Percentiles rank a stretch among this genome's conserved stretches.
These are phyloP conservation scores for Leccinum truebloodii DNA, from an alignment of 768 basidiomycete genomes.

Conservation along the genomic window DNA sequence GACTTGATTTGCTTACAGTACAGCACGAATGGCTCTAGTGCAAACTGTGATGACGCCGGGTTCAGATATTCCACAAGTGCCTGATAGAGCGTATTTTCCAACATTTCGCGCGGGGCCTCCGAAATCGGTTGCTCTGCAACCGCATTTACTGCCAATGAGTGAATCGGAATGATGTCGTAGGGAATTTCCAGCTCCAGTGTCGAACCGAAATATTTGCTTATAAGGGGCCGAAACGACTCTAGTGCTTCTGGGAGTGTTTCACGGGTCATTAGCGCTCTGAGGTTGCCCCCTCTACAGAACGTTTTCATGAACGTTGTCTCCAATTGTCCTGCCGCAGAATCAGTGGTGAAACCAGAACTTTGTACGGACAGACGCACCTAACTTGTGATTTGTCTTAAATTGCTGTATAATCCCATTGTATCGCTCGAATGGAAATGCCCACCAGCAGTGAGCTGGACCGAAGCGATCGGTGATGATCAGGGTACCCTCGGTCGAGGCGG, in stretches of 20 bases:
- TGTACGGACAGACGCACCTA: neutral
- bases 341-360: neutral
- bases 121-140: neutral
- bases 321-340: neutral
- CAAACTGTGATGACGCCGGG: neutral
- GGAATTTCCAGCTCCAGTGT: neutral
- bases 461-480: constrained; percentile 93
- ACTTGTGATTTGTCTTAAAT: neutral
- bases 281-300: neutral
- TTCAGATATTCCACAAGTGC: neutral
- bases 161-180: too few species aligned
- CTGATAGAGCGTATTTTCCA: neutral
- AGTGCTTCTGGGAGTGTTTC: neutral
- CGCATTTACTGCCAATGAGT: neutral
- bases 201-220: neutral
- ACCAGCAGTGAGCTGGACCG: neutral
- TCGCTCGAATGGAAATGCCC: neutral
- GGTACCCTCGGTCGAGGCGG: constrained; percentile 66
- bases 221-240: neutral
- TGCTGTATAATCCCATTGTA: neutral
- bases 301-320: neutral
- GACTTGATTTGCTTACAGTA: neutral
- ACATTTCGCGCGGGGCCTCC: neutral
- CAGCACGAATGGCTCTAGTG: neutral
- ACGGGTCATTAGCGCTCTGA: neutral